Evolutionary conservation across 805 yeast genomes (phyloP), one percentile per base, ranked within the genome.

Genomic region (Monosporozyma aerobia): DNA sequence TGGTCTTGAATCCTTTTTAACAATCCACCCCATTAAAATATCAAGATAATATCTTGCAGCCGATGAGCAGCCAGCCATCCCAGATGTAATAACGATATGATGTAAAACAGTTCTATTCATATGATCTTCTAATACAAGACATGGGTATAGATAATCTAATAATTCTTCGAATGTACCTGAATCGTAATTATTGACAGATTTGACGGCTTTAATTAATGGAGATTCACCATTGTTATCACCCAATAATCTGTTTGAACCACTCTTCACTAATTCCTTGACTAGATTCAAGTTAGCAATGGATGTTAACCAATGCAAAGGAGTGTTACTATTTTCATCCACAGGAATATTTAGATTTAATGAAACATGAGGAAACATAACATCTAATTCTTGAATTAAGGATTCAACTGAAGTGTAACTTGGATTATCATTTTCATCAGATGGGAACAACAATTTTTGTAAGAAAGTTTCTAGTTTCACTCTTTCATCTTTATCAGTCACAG

Each of bases 291-390:
- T 81, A 0, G 95, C 98, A 66, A 94, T 76, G 0, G 97, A 87
- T 14, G 97, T 83, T 3, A 97, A 95, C 95, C 98, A 87, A 69
- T 94, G 99, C 53, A 94, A 75, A 0, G 96, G 89, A 0, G 96
- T 85, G 64, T 94, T 94, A 0, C 98, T 97, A 53, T 85, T 81
- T 59, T 87, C 95, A 69, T 95, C 99, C 46, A 95, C 87, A 1
- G 97, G 83, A 35, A 89, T 87, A 62, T 89, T 94, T 49, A 90
- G 74, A 54, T 81, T 78, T 39, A 87, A 47, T 13, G 55, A 53
- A 8, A 56, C 52, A 25, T 57, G 50, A 5, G 70, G 69, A 49
- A 57, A 67, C 3, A 56, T 50, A 5, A 27, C 11, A 29, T 65
- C 61, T 3, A 66, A 52, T 22, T 65, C 66, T 30, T 60, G 60